phyloP scores from a whole-genome alignment of 1,139 yeast genomes.

The Suhomyces maxii region DNA sequence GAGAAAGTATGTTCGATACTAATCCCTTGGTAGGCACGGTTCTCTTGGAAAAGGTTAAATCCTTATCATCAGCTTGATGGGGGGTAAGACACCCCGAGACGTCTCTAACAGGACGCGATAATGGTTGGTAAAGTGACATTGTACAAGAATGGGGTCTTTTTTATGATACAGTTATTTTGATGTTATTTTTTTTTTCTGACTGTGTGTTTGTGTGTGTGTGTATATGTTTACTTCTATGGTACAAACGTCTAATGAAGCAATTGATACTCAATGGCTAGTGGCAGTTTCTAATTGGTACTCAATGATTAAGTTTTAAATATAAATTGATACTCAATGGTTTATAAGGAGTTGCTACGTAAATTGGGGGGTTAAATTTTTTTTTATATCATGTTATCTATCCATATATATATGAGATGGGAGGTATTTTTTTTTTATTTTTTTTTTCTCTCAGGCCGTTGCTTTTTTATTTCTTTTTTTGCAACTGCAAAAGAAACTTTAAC shows the following conservation, averaged over 20 bases:
- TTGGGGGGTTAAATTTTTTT: neutral
- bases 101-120: conserved; percentile 19
- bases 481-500: conserved; percentile 10
- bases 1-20: conserved; percentile 46
- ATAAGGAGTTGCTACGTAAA: neutral
- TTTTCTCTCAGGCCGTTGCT: conserved; percentile 10
- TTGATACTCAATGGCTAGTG: neutral
- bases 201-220: no score
- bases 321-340: neutral
- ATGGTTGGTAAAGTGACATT: conserved; percentile 34
- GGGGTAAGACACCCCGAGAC: conserved; percentile 42
- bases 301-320: neutral
- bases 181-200: neutral
- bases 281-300: neutral
- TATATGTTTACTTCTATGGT: neutral
- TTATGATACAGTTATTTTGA: conserved; percentile 7
- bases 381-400: conserved; percentile 10
- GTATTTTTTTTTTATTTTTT: conserved; percentile 5
- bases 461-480: conserved; percentile 10
- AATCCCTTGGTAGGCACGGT: conserved; percentile 1
- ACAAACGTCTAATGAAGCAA: neutral
- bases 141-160: neutral
- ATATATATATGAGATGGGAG: conserved; percentile 10
- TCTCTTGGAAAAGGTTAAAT: conserved; percentile 8
- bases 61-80: conserved; percentile 17